Evolutionary conservation across 192 early-diverging fungal species (phyloP).

Genomic region (Gaertneriomyces semiglobifer): DNA sequence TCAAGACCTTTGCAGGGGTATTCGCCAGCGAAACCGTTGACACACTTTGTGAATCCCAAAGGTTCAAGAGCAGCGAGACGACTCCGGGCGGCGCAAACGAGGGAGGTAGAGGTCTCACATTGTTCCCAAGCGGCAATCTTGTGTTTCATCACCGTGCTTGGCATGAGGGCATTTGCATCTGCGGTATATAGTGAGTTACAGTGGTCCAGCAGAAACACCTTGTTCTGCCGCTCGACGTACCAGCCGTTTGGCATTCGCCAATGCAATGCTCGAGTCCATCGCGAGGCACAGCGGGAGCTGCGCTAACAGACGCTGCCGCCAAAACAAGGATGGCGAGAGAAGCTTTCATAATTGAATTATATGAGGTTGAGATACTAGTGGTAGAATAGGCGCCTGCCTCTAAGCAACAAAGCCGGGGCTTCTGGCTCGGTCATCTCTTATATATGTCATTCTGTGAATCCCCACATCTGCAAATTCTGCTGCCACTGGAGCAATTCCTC

Average conservation of each 20-base stretch:
- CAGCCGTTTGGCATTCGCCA: conserved; percentile 1
- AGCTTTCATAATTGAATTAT: background rate
- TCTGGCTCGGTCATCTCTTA: too few species aligned
- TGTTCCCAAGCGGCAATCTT: conserved; percentile 8
- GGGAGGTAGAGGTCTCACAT: background rate
- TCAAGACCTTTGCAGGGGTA: conserved; percentile 9
- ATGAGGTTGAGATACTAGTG: too few species aligned
- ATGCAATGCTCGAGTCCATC: background rate
- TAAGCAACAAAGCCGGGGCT: too few species aligned
- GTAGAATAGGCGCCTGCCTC: too few species aligned
- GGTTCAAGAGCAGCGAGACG: background rate
- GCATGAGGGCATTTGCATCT: conserved; percentile 6
- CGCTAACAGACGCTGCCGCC: background rate
- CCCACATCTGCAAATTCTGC: too few species aligned
- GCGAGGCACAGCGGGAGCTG: background rate
- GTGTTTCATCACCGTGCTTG: background rate
- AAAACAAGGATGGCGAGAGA: background rate
- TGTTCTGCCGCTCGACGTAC: background rate
- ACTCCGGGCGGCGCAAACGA: background rate
- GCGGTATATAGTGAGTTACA: background rate
- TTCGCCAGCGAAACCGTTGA: conserved; percentile 4
- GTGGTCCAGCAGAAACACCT: too few species aligned
- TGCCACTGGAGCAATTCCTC: too few species aligned
- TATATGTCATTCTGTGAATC: too few species aligned
- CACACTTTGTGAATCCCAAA: conserved; percentile 1